Conservation (phyloP, 139 green algal genomes). For the Microglena sp. region DNA sequence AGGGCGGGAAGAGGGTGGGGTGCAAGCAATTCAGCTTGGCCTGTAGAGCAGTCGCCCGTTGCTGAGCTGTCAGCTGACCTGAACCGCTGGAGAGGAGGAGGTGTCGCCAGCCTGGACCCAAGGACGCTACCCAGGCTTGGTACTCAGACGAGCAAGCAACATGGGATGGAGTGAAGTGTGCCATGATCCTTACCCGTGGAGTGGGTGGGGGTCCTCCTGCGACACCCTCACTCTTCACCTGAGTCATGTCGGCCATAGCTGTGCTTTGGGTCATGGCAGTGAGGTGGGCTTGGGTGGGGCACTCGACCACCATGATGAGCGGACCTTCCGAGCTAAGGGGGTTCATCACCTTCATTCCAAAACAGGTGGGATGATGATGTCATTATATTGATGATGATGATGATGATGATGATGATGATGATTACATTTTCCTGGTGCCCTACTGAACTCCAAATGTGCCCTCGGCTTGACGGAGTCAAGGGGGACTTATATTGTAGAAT, state of each 20-base stretch:
- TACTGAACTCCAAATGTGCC: too few relatives aligned
- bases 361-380: too few relatives aligned
- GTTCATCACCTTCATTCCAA: conserved; percentile 87
- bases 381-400: too few relatives aligned
- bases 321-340: conserved; percentile 51
- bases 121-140: conserved; percentile 11
- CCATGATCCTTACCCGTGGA: too few relatives aligned
- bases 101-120: conserved; percentile 14
- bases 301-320: conserved; percentile 77
- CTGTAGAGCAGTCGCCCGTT: conserved; percentile 29
- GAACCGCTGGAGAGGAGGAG: conserved; percentile 2
- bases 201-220: too few relatives aligned
- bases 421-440: too few relatives aligned
- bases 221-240: background rate
- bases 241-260: too few relatives aligned
- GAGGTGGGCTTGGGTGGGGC: conserved; percentile 43
- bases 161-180: background rate
- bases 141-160: background rate
- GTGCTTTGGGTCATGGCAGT: too few relatives aligned
- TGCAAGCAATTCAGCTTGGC: conserved; percentile 62
- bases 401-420: too few relatives aligned
- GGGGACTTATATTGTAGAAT: too few relatives aligned
- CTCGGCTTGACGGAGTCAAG: too few relatives aligned
- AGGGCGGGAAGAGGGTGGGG: conserved; percentile 54
- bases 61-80: background rate